Evolutionary conservation across 176 grass and related monocot species (phyloP).

Genomic region (Secale cereale): DNA sequence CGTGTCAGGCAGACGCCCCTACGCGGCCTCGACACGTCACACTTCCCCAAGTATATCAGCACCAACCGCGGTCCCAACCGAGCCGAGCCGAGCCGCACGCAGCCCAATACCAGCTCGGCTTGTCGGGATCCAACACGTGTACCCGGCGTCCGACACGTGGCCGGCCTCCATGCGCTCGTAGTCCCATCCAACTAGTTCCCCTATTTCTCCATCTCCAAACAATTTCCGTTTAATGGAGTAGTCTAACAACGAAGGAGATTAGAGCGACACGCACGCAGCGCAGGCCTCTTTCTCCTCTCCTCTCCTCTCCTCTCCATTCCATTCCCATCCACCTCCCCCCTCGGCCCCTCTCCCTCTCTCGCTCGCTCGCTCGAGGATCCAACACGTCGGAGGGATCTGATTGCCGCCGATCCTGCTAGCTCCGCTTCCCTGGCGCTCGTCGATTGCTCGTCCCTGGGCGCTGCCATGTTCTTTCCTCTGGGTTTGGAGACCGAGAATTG

Average conservation of each 20-base stretch:
- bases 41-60: not conserved
- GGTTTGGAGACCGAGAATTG: not conserved
- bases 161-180: conserved; percentile 40
- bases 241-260: conserved; percentile 18
- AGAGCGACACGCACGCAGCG: conserved; percentile 26
- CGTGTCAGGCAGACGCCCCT: conserved; percentile 1
- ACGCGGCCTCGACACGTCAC: conserved; percentile 38
- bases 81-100: not conserved
- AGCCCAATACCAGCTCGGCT: not conserved
- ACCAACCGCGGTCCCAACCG: not conserved
- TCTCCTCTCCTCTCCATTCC: conserved; percentile 6
- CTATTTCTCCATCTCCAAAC: conserved; percentile 13
- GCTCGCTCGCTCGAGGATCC: not conserved
- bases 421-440: not conserved
- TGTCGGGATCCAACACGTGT: conserved; percentile 51
- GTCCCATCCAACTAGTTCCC: conserved; percentile 8
- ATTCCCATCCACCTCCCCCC: not conserved
- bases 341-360: not conserved
- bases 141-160: conserved; percentile 41
- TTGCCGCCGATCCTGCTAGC: not conserved
- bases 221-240: conserved; percentile 26
- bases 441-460: not conserved
- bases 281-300: conserved; percentile 8
- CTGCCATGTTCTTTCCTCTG: conserved; percentile 12
- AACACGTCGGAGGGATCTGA: not conserved